These are phyloP conservation scores for Boletus sp. DNA, from an alignment of 768 basidiomycete genomes.

Conservation along the genomic window DNA sequence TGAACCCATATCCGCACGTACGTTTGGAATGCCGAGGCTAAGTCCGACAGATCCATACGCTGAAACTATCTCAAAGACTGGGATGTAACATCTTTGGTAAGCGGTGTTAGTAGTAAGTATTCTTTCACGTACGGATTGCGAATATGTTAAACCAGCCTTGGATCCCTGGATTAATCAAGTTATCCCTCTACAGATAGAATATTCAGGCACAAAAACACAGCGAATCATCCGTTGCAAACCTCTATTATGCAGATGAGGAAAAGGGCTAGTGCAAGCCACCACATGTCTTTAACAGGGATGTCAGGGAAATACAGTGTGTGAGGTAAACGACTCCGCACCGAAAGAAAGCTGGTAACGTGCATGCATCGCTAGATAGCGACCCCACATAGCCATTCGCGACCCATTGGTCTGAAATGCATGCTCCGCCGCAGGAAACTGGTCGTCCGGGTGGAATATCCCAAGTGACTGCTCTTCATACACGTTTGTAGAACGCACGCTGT, in stretches of 20 bases:
- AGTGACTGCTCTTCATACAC: slow-evolving; percentile 94
- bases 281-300: slow-evolving; percentile 70
- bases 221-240: slow-evolving; percentile 40
- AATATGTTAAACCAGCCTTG: slow-evolving; percentile 84
- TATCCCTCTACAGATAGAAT: slow-evolving; percentile 46
- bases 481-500: slow-evolving; percentile 85
- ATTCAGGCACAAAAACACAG: neutral
- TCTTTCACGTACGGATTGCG: slow-evolving; percentile 54
- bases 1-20: slow-evolving; percentile 34
- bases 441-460: slow-evolving; percentile 63
- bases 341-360: slow-evolving; percentile 88
- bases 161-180: slow-evolving; percentile 52
- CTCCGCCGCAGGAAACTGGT: slow-evolving; percentile 49
- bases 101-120: neutral
- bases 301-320: neutral
- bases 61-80: slow-evolving; percentile 85
- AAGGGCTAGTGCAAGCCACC: slow-evolving; percentile 86
- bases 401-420: slow-evolving; percentile 42
- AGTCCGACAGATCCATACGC: slow-evolving; percentile 90
- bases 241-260: slow-evolving; percentile 94
- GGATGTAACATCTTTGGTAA: neutral
- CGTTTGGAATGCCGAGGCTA: slow-evolving; percentile 81
- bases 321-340: slow-evolving; percentile 45
- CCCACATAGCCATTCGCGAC: slow-evolving; percentile 63
- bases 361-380: slow-evolving; percentile 77